Conservation (phyloP, 495 filamentous ascomycete genomes). For the Pseudevernia furfuracea region DNA sequence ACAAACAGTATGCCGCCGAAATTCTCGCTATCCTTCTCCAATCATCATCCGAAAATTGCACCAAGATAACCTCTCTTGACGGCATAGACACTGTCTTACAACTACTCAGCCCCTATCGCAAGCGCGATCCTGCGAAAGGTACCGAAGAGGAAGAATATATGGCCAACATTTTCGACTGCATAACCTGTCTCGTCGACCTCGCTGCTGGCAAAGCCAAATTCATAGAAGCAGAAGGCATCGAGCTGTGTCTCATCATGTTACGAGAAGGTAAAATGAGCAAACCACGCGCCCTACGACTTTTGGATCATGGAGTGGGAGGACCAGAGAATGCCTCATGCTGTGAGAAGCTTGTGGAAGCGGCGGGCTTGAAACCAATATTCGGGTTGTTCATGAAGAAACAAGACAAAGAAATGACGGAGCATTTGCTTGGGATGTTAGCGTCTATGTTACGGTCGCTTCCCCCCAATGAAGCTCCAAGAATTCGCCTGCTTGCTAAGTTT, state of each 20-base stretch:
- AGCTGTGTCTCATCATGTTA: constrained; percentile 86
- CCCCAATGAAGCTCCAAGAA: constrained; percentile 67
- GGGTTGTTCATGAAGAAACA: constrained; percentile 86
- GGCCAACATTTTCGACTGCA: constrained; percentile 80
- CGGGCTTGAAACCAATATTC: constrained; percentile 78
- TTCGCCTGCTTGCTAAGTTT: constrained; percentile 86
- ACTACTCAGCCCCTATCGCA: constrained; percentile 79
- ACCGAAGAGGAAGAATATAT: constrained; percentile 90
- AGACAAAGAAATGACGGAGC: constrained; percentile 65
- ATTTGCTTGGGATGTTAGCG: constrained; percentile 82
- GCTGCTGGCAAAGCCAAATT: constrained; percentile 71
- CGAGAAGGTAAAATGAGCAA: constrained; percentile 75
- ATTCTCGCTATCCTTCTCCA: constrained; percentile 80
- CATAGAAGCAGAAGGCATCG: constrained; percentile 82
- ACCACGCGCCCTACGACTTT: constrained; percentile 61
- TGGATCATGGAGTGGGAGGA: constrained; percentile 76
- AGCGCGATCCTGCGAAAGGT: constrained; percentile 76
- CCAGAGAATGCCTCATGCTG: constrained; percentile 51
- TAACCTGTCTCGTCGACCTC: constrained; percentile 74
- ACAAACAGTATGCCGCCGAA: constrained; percentile 93
- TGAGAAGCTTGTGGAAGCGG: constrained; percentile 68
- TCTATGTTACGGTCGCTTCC: constrained; percentile 75
- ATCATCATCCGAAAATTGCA: constrained; percentile 56
- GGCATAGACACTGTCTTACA: constrained; percentile 76
- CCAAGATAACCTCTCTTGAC: constrained; percentile 55